Evolutionary conservation across 1,139 yeast species (phyloP).

Genomic region (Yamadazyma epiphylla): DNA sequence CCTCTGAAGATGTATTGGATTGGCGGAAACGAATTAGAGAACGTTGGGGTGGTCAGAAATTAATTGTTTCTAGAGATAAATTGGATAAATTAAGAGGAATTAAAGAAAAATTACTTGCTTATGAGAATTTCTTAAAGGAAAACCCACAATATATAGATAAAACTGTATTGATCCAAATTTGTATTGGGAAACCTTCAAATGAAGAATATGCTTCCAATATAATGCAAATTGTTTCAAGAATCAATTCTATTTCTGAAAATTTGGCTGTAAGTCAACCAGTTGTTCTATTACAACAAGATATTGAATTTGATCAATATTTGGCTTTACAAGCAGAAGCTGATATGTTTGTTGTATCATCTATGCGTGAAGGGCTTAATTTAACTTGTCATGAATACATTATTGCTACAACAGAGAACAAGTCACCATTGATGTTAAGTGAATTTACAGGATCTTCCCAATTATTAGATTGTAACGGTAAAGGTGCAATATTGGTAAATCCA

Average conservation of each 20-base stretch:
- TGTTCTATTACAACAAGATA: constrained; percentile 80
- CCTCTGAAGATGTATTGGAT: constrained; percentile 50
- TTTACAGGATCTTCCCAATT: constrained; percentile 92
- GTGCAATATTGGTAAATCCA: constrained; percentile 82
- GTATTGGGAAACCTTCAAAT: constrained; percentile 44
- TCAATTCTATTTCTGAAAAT: constrained; percentile 71
- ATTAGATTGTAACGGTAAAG: constrained; percentile 46
- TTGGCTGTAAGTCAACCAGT: constrained; percentile 83
- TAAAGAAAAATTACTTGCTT: constrained; percentile 82
- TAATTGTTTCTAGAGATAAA: constrained; percentile 87
- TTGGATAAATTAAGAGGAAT: constrained; percentile 85
- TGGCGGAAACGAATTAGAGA: constrained; percentile 75
- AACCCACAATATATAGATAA: constrained; percentile 70
- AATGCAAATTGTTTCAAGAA: constrained; percentile 75
- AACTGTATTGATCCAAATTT: constrained; percentile 79
- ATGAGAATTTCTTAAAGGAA: constrained; percentile 66
- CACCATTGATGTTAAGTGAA: constrained; percentile 85
- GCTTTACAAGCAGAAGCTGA: constrained; percentile 87
- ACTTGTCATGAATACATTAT: constrained; percentile 93
- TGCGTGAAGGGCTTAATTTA: constrained; percentile 95
- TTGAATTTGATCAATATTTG: constrained; percentile 83
- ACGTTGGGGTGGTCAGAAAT: constrained; percentile 67
- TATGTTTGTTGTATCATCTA: constrained; percentile 78
- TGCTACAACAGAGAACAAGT: constrained; percentile 66
- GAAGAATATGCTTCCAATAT: constrained; percentile 70